These are phyloP conservation scores for Gardenia jasminoides DNA, from an alignment of 257 asterid genomes.

Conservation along the genomic window DNA sequence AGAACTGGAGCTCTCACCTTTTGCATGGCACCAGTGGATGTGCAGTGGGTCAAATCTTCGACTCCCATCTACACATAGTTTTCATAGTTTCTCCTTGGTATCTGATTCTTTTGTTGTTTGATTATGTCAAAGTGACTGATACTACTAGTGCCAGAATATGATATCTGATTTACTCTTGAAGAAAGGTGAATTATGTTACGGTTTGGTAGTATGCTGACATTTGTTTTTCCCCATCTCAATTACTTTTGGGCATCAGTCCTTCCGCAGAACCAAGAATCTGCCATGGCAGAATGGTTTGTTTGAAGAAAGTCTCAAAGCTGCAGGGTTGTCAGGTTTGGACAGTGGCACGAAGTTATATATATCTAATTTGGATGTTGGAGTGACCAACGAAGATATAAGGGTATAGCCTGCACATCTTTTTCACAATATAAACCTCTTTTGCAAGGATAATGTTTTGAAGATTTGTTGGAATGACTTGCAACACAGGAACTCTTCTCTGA, in stretches of 20 bases:
- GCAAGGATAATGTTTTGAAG: conserved; percentile 32
- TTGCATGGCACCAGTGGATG: conserved; percentile 54
- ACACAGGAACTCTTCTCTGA: conserved; percentile 88
- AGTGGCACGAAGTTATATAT: conserved; percentile 61
- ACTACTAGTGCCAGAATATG: conserved; percentile 41
- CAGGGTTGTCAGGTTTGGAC: conserved; percentile 70
- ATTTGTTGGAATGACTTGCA: conserved; percentile 44
- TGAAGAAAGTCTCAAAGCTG: conserved; percentile 88
- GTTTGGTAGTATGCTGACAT: conserved; percentile 58
- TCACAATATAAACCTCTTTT: conserved; percentile 30
- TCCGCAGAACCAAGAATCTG: conserved; percentile 73
- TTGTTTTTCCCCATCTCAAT: conserved; percentile 56
- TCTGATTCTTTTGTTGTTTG: conserved; percentile 48
- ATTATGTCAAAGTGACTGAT: conserved; percentile 51
- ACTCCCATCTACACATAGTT: conserved; percentile 43
- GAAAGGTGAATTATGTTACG: conserved; percentile 46
- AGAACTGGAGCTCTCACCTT: conserved; percentile 64
- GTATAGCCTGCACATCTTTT: conserved; percentile 48
- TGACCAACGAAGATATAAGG: conserved; percentile 90
- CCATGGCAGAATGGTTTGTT: conserved; percentile 87
- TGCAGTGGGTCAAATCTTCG: conserved; percentile 55
- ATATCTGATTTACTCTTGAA: conserved; percentile 55
- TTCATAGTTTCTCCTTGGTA: conserved; percentile 42
- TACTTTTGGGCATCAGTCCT: conserved; percentile 74
- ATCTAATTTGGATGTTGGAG: conserved; percentile 77